These are phyloP conservation scores for Fusarium proliferatum DNA, from an alignment of 2,329 filamentous ascomycete genomes.

Conservation along the genomic window DNA sequence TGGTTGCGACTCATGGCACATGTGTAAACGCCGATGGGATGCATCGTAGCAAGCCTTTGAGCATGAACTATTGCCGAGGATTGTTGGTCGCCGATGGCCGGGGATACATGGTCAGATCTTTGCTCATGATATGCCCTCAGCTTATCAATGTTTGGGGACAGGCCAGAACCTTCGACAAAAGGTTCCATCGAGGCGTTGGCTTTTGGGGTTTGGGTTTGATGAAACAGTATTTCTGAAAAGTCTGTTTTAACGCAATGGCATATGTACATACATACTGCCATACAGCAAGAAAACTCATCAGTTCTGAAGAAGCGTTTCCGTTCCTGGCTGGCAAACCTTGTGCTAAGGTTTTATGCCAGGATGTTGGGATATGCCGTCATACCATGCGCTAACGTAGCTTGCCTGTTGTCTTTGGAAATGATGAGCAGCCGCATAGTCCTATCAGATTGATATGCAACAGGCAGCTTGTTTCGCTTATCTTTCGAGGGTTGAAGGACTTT, in stretches of 20 bases:
- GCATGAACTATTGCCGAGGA: constrained; percentile 15
- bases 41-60: constrained; percentile 3
- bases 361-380: constrained; percentile 27
- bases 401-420: background rate
- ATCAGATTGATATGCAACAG: constrained; percentile 5
- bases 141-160: background rate
- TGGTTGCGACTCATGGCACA: constrained; percentile 24
- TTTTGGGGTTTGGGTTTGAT: background rate
- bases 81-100: constrained; percentile 3
- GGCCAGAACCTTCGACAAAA: background rate
- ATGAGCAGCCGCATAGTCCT: background rate
- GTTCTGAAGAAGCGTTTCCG: background rate
- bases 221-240: constrained; percentile 6
- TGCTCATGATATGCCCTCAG: constrained; percentile 1
- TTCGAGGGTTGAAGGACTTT: background rate
- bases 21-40: constrained; percentile 10
- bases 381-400: background rate
- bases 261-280: background rate
- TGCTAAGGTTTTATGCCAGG: constrained; percentile 6
- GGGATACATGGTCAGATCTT: background rate
- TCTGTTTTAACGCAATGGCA: background rate
- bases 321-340: background rate
- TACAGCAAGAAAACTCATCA: background rate
- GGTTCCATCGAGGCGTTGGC: background rate
- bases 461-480: constrained; percentile 25